Evolutionary conservation across 2,329 filamentous ascomycete genomes (phyloP).

Genomic region (Ascochyta viciae-villosae): DNA sequence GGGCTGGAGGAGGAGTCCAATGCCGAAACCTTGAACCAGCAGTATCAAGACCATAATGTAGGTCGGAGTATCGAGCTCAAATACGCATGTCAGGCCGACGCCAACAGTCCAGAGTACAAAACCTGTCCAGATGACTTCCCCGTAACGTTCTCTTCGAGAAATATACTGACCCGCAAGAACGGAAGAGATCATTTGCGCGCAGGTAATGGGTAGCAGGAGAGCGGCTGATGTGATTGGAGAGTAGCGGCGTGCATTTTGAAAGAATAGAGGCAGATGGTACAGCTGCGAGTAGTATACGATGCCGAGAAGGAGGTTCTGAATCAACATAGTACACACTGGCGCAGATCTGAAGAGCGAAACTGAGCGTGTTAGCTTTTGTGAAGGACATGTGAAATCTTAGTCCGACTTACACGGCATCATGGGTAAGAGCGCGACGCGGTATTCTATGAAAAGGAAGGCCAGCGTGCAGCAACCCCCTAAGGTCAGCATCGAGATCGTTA

Average conservation of each 20-base stretch:
- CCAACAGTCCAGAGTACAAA: conserved; percentile 56
- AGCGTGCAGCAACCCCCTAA: conserved; percentile 57
- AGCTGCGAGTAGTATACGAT: conserved; percentile 65
- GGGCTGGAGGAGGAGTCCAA: conserved; percentile 62
- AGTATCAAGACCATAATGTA: conserved; percentile 61
- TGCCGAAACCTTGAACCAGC: conserved; percentile 54
- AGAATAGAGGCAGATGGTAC: conserved; percentile 69
- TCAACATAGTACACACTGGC: conserved; percentile 62
- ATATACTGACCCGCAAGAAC: conserved; percentile 65
- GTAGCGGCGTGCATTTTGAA: conserved; percentile 62
- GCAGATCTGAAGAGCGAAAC: conserved; percentile 63
- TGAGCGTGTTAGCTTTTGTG: conserved; percentile 18
- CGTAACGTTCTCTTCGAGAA: conserved; percentile 63
- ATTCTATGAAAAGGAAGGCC: conserved; percentile 62
- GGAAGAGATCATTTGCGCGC: conserved; percentile 46
- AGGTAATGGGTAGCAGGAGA: conserved; percentile 55
- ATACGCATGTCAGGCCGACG: conserved; percentile 60
- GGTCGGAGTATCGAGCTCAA: conserved; percentile 33
- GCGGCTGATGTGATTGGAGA: conserved; percentile 58
- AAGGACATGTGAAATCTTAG: background rate
- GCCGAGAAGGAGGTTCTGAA: conserved; percentile 67
- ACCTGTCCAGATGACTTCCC: conserved; percentile 51
- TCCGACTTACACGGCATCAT: conserved; percentile 61
- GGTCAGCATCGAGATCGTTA: conserved; percentile 66
- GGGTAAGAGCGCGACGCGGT: conserved; percentile 62